Percentiles rank a stretch among this genome's conserved stretches.
Evolutionary conservation across 2,329 filamentous ascomycete species (phyloP).

Genomic region (Chaetothyriales sp.): DNA sequence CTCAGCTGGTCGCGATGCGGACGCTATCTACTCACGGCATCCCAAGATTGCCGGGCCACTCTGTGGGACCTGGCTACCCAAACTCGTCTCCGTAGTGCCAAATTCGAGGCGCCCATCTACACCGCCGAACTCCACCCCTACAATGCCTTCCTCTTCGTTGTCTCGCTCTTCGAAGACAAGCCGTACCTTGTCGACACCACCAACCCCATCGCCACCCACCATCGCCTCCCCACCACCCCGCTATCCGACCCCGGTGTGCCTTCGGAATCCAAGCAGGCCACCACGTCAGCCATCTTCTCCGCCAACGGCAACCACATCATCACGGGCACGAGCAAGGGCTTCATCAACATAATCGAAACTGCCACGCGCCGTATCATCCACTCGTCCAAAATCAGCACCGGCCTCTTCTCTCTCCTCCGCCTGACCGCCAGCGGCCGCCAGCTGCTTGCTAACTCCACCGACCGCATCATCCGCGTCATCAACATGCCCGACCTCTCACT

Average conservation of each 20-base stretch:
- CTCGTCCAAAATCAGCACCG: conserved; percentile 74
- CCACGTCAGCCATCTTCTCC: conserved; percentile 83
- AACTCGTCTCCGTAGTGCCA: conserved; percentile 63
- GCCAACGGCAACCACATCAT: conserved; percentile 76
- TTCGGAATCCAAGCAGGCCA: conserved; percentile 88
- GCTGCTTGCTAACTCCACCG: conserved; percentile 81
- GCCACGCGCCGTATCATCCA: conserved; percentile 70
- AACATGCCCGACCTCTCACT: conserved; percentile 62
- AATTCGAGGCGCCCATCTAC: conserved; percentile 86
- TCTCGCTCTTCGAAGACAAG: conserved; percentile 85
- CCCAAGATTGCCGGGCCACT: conserved; percentile 92
- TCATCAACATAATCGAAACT: conserved; percentile 87
- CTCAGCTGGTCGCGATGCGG: conserved; percentile 78
- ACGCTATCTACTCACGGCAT: conserved; percentile 78
- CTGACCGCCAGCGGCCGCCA: conserved; percentile 75
- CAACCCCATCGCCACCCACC: conserved; percentile 55
- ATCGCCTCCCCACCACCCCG: conserved; percentile 67
- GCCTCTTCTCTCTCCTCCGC: conserved; percentile 76
- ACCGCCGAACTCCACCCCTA: conserved; percentile 88
- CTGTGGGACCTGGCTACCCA: conserved; percentile 80
- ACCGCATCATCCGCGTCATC: conserved; percentile 88
- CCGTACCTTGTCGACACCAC: conserved; percentile 76
- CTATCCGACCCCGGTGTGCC: conserved; percentile 49
- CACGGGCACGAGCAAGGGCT: conserved; percentile 86
- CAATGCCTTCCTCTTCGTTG: conserved; percentile 76